phyloP scores from a whole-genome alignment of 83 land plant species.

The Thuja plicata region DNA sequence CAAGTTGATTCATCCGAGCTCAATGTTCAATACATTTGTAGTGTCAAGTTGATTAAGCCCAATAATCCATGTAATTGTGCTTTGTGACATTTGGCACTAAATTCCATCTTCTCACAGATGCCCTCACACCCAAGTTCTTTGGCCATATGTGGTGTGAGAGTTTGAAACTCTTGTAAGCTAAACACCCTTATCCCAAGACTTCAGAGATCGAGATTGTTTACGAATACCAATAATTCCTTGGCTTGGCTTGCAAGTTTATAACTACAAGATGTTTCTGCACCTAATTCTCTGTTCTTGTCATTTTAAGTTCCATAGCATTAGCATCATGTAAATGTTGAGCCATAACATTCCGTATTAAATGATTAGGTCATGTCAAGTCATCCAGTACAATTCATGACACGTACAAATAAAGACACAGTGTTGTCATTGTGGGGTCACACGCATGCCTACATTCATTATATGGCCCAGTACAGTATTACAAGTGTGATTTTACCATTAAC shows the following conservation, averaged over 20 bases:
- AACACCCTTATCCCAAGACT: neutral
- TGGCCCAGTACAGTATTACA: neutral
- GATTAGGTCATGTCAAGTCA: constrained; percentile 2
- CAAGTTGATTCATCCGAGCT: no score
- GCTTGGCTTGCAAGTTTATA: neutral
- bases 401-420: neutral
- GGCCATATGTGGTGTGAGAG: neutral
- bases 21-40: no score
- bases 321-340: neutral
- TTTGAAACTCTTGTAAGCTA: neutral
- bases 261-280: neutral
- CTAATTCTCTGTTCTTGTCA: neutral
- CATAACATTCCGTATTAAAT: neutral
- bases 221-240: neutral
- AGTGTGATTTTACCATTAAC: neutral
- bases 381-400: neutral
- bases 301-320: neutral
- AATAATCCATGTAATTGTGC: no score
- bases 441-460: neutral
- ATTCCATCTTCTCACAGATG: neutral
- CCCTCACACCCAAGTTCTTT: neutral
- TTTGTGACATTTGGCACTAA: neutral
- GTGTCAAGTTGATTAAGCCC: no score
- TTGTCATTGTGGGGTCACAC: neutral
- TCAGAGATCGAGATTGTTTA: no score